Percentiles rank a stretch among this genome's conserved stretches.
phyloP scores from a whole-genome alignment of 73 alveolate genomes.

The Paramecium octaurelia region DNA sequence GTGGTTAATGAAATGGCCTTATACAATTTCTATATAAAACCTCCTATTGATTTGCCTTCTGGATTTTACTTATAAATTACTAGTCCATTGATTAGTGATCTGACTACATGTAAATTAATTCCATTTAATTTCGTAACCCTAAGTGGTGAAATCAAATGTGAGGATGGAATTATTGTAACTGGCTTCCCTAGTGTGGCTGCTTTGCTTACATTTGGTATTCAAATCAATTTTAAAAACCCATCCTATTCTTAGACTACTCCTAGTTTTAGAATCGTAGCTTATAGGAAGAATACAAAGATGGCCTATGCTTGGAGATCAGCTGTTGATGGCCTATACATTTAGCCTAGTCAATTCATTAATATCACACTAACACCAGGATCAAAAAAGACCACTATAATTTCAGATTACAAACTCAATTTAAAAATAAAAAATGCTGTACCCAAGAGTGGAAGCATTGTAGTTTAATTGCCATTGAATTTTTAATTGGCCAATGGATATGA shows the following conservation, averaged over 20 bases:
- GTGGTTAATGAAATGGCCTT: conserved; percentile 57
- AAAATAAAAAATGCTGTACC: conserved; percentile 41
- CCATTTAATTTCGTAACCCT: conserved; percentile 50
- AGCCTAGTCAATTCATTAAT: conserved; percentile 50
- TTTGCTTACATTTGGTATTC: conserved; percentile 36
- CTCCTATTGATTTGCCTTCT: conserved; percentile 44
- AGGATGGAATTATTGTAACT: conserved; percentile 18
- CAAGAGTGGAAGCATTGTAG: conserved; percentile 1
- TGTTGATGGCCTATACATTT: conserved; percentile 59
- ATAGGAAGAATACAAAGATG: conserved; percentile 54
- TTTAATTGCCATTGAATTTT: conserved; percentile 34
- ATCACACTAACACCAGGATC: conserved; percentile 50
- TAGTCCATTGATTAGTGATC: conserved; percentile 31
- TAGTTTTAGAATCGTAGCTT: conserved; percentile 46
- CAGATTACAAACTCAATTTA: not conserved
- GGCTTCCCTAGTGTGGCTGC: conserved; percentile 40
- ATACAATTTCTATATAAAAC: conserved; percentile 46
- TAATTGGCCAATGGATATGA: conserved; percentile 45
- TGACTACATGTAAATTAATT: conserved; percentile 20
- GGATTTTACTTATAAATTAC: conserved; percentile 54
- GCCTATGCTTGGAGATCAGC: conserved; percentile 57
- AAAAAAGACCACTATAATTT: conserved; percentile 40
- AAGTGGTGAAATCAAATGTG: conserved; percentile 34
- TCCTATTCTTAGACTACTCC: conserved; percentile 60
- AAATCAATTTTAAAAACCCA: conserved; percentile 61